These are phyloP conservation scores for Rosellinia necatrix DNA, from an alignment of 2,329 filamentous ascomycete genomes.

Conservation along the genomic window DNA sequence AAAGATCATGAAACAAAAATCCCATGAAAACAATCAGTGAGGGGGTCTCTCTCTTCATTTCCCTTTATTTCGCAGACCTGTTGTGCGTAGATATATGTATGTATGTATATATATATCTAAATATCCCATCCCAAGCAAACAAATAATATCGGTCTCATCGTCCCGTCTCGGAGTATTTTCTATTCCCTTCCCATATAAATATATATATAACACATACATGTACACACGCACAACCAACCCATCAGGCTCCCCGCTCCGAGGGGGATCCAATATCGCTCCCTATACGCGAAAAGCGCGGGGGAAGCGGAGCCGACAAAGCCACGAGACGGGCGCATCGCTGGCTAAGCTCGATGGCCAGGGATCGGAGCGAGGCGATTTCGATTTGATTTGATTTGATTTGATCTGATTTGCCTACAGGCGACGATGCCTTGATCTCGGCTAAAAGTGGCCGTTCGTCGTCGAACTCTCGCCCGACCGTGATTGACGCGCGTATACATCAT, in stretches of 20 bases:
- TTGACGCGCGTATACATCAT: no score
- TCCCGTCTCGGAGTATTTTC: not conserved
- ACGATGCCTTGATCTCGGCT: no score
- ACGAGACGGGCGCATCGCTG: constrained; percentile 2
- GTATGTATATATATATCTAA: not conserved
- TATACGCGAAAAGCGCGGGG: not conserved
- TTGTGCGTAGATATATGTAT: constrained; percentile 2
- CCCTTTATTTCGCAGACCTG: not conserved
- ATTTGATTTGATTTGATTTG: no score
- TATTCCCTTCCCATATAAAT: not conserved
- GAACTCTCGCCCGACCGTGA: no score
- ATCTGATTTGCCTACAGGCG: constrained; percentile 15
- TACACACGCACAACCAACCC: not conserved
- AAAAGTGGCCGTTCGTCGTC: no score
- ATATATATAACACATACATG: no score
- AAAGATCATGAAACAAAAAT: not conserved
- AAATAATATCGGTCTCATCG: not conserved
- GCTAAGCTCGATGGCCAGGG: no score
- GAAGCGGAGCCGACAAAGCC: not conserved
- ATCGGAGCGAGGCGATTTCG: no score
- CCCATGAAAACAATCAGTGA: not conserved
- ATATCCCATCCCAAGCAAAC: not conserved
- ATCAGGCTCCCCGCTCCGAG: not conserved
- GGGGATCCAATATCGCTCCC: not conserved
- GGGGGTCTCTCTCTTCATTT: no score